Conservation (phyloP, 495 filamentous ascomycete species). For the Geopyxis carbonaria region DNA sequence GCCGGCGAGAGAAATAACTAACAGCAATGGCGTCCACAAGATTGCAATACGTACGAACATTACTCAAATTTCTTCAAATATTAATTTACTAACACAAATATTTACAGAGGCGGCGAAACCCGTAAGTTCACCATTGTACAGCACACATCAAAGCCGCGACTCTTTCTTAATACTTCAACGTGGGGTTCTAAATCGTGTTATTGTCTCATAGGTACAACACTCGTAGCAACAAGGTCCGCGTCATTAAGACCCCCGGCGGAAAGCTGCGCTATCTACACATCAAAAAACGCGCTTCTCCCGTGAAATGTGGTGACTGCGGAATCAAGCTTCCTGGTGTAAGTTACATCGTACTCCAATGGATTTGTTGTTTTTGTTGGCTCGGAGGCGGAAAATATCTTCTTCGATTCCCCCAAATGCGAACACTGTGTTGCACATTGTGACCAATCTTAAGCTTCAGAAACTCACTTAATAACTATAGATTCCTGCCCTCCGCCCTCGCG, state of each 20-base stretch:
- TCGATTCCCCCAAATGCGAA: too few species aligned
- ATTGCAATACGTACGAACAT: constrained; percentile 45
- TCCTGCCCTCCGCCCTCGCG: constrained; percentile 88
- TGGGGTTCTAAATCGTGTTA: constrained; percentile 9
- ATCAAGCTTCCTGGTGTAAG: constrained; percentile 42
- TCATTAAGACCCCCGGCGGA: constrained; percentile 92
- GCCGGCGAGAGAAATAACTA: constrained; percentile 25
- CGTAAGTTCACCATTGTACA: constrained; percentile 44
- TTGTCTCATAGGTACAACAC: constrained; percentile 67
- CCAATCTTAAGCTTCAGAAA: too few species aligned
- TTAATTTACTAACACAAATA: constrained; percentile 23
- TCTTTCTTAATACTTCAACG: constrained; percentile 2
- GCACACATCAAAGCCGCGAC: not conserved
- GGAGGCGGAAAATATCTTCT: too few species aligned
- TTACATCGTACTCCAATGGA: not conserved
- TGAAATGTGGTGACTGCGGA: constrained; percentile 98
- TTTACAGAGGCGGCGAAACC: constrained; percentile 81
- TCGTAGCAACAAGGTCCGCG: constrained; percentile 85
- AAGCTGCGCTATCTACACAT: constrained; percentile 88
- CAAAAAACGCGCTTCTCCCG: constrained; percentile 92
- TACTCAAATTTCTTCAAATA: constrained; percentile 10
- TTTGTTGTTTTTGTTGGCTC: too few species aligned
- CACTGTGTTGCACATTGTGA: too few species aligned
- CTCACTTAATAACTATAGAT: too few species aligned
- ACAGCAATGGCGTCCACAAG: constrained; percentile 51